These are phyloP conservation scores for Metschnikowia borealis DNA, from an alignment of 805 yeast species.

Conservation along the genomic window DNA sequence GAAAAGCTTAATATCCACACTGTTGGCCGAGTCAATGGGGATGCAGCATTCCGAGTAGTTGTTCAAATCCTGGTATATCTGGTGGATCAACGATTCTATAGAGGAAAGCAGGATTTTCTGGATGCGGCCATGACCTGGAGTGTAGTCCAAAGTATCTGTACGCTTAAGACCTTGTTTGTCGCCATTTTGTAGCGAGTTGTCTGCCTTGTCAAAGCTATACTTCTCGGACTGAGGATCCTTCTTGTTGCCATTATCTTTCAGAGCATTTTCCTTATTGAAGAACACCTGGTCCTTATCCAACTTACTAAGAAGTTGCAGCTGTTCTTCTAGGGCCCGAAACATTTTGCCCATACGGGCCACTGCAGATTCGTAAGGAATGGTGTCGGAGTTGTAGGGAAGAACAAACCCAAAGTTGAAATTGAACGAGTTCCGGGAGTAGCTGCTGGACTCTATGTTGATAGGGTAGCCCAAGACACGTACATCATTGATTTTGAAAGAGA, in stretches of 20 bases:
- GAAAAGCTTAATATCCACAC: slow-evolving; percentile 89
- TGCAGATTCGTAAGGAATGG: slow-evolving; percentile 82
- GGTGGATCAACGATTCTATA: slow-evolving; percentile 77
- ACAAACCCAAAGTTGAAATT: slow-evolving; percentile 92
- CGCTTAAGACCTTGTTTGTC: background rate
- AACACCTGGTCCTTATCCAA: slow-evolving; percentile 38
- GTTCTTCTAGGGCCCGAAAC: slow-evolving; percentile 90
- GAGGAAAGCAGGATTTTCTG: slow-evolving; percentile 34
- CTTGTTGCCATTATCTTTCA: background rate
- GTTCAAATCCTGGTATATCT: slow-evolving; percentile 89
- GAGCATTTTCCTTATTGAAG: slow-evolving; percentile 16
- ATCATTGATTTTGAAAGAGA: slow-evolving; percentile 67
- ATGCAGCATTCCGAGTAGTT: slow-evolving; percentile 94
- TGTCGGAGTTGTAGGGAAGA: slow-evolving; percentile 75
- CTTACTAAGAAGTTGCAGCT: slow-evolving; percentile 67
- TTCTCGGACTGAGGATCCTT: slow-evolving; percentile 1
- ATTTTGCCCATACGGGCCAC: slow-evolving; percentile 79
- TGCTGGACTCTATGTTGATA: slow-evolving; percentile 67
- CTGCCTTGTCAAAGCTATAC: background rate
- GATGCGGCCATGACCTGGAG: slow-evolving; percentile 36
- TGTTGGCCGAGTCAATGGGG: slow-evolving; percentile 84
- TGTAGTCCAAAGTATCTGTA: slow-evolving; percentile 7
- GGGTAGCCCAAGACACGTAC: slow-evolving; percentile 85
- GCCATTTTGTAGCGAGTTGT: background rate
- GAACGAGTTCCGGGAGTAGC: slow-evolving; percentile 87